Conservation (phyloP, 1,139 yeast genomes). For the Fermentozyma sake region DNA sequence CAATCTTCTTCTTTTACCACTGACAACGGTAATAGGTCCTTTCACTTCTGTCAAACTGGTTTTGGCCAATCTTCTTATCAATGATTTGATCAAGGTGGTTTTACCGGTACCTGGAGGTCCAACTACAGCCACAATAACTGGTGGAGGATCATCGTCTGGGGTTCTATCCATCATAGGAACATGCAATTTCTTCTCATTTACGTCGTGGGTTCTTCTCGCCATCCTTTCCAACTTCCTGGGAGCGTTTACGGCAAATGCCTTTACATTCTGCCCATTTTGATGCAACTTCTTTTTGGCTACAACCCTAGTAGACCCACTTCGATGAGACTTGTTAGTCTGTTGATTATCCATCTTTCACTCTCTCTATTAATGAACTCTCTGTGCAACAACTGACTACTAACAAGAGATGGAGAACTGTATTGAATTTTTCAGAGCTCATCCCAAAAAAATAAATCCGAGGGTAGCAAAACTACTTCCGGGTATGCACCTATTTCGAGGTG, state of each 20-base stretch:
- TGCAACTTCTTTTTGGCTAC: conserved; percentile 85
- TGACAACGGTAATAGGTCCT: conserved; percentile 97
- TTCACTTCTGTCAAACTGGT: conserved; percentile 79
- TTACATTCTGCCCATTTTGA: conserved; percentile 86
- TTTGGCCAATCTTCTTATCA: conserved; percentile 86
- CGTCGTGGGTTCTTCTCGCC: conserved; percentile 84
- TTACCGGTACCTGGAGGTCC: conserved; percentile 99
- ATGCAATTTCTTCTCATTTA: conserved; percentile 80
- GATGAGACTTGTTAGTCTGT: conserved; percentile 57
- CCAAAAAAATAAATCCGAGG: too few species aligned
- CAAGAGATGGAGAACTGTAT: too few species aligned
- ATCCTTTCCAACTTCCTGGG: conserved; percentile 84
- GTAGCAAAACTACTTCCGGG: too few species aligned
- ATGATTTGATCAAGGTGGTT: conserved; percentile 84
- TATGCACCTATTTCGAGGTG: too few species aligned
- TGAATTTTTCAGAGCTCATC: too few species aligned
- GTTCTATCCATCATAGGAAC: conserved; percentile 98
- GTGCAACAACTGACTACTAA: too few species aligned
- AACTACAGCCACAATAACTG: conserved; percentile 91
- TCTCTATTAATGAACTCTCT: too few species aligned
- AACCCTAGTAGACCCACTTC: conserved; percentile 49
- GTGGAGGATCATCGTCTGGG: conserved; percentile 97
- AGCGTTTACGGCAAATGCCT: conserved; percentile 91
- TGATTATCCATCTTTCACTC: conserved; percentile 19
- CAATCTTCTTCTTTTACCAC: conserved; percentile 89